These are phyloP conservation scores for Epicoccum sorghinum DNA, from an alignment of 2,329 filamentous ascomycete species.

Conservation along the genomic window DNA sequence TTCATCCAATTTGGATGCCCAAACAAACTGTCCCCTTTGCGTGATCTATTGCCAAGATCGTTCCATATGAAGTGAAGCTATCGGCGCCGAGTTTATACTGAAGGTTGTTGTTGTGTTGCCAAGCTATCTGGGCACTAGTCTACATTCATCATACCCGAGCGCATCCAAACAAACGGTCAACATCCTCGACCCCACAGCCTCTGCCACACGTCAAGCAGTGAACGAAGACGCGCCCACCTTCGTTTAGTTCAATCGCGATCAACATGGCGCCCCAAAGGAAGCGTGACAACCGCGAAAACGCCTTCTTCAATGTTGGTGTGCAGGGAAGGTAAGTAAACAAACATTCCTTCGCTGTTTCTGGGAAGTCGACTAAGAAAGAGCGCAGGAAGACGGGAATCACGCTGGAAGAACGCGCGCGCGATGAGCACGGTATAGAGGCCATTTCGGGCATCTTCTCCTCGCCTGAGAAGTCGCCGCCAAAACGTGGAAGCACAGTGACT, in stretches of 20 bases:
- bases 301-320: slow-evolving; percentile 49
- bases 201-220: slow-evolving; percentile 25
- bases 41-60: neutral
- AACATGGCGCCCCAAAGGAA: slow-evolving; percentile 45
- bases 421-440: slow-evolving; percentile 91
- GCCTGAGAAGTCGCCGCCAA: slow-evolving; percentile 68
- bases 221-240: neutral
- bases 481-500: slow-evolving; percentile 50
- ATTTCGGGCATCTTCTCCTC: slow-evolving; percentile 90
- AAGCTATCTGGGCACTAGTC: slow-evolving; percentile 9
- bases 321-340: slow-evolving; percentile 44
- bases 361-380: slow-evolving; percentile 20
- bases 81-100: too few species aligned
- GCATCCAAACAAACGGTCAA: slow-evolving; percentile 32
- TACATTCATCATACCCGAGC: slow-evolving; percentile 10
- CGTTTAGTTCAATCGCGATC: neutral
- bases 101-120: neutral
- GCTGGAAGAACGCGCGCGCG: slow-evolving; percentile 79
- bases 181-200: slow-evolving; percentile 20
- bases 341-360: neutral
- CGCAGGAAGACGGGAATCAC: slow-evolving; percentile 86
- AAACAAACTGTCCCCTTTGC: slow-evolving; percentile 5
- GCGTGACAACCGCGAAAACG: slow-evolving; percentile 48
- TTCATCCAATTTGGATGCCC: slow-evolving; percentile 29
- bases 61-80: too few species aligned